A percentile compares a stretch with the other conserved stretches of the same genome.
phyloP scores from a whole-genome alignment of 1,284 basidiomycete species.

The Neonothopanus nambi region DNA sequence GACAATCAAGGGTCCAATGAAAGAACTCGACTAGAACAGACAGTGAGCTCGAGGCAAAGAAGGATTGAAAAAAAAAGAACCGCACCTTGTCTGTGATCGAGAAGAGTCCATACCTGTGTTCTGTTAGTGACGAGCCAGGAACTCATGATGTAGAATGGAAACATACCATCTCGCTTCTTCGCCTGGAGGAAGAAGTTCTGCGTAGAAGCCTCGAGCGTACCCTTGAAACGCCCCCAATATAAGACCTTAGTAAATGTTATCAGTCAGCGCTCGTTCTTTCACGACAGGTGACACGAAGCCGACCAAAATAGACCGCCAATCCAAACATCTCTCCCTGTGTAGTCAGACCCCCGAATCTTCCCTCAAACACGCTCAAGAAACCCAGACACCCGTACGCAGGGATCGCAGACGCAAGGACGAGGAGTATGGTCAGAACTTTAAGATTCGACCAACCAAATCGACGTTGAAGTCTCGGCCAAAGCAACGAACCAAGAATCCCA shows the following conservation, averaged over 20 bases:
- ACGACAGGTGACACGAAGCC: slow-evolving; percentile 5
- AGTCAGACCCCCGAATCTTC: slow-evolving; percentile 69
- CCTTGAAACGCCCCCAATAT: slow-evolving; percentile 81
- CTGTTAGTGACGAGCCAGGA: neutral
- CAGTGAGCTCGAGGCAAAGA: neutral
- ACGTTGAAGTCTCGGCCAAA: slow-evolving; percentile 66
- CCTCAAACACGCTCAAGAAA: slow-evolving; percentile 59
- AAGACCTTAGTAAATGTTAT: slow-evolving; percentile 41
- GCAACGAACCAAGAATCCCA: slow-evolving; percentile 75
- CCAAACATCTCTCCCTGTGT: slow-evolving; percentile 83
- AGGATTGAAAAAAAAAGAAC: slow-evolving; percentile 6
- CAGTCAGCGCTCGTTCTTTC: neutral
- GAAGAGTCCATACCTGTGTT: slow-evolving; percentile 54
- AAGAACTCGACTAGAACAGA: slow-evolving; percentile 72
- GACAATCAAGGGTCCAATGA: slow-evolving; percentile 85
- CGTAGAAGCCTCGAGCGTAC: slow-evolving; percentile 78
- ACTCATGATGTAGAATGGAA: neutral
- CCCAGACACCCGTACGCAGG: slow-evolving; percentile 84
- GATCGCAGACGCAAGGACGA: slow-evolving; percentile 66
- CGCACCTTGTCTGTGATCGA: slow-evolving; percentile 85
- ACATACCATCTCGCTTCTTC: slow-evolving; percentile 81
- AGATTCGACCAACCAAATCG: slow-evolving; percentile 64
- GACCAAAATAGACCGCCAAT: slow-evolving; percentile 80
- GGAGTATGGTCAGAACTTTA: slow-evolving; percentile 64
- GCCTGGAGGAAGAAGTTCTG: slow-evolving; percentile 74